These are phyloP conservation scores for Dendryphion nanum DNA, from an alignment of 2,329 filamentous ascomycete species.

Conservation along the genomic window DNA sequence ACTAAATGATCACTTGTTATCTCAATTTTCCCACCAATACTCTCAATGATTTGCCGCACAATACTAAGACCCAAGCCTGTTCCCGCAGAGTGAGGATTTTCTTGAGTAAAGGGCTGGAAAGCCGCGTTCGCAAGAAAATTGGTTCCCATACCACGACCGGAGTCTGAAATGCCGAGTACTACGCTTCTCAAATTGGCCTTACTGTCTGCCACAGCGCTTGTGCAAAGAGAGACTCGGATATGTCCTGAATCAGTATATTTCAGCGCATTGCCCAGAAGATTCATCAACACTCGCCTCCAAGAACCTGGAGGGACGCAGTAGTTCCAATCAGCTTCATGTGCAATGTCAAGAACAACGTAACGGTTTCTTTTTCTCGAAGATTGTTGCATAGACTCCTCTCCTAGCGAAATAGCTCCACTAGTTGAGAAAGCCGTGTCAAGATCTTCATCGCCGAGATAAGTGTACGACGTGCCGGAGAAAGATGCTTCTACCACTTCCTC, in stretches of 20 bases:
- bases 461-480: slow-evolving; percentile 34
- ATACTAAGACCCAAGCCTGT: slow-evolving; percentile 26
- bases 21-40: slow-evolving; percentile 20
- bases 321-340: slow-evolving; percentile 37
- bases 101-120: slow-evolving; percentile 37
- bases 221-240: slow-evolving; percentile 25
- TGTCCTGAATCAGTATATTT: slow-evolving; percentile 35
- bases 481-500: slow-evolving; percentile 24
- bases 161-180: slow-evolving; percentile 37
- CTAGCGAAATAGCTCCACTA: slow-evolving; percentile 4
- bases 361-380: slow-evolving; percentile 16
- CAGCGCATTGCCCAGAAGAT: slow-evolving; percentile 37
- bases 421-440: no score
- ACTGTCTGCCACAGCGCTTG: slow-evolving; percentile 2
- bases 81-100: slow-evolving; percentile 23
- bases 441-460: slow-evolving; percentile 1
- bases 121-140: slow-evolving; percentile 29
- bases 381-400: neutral
- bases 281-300: slow-evolving; percentile 38
- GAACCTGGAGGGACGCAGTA: slow-evolving; percentile 41
- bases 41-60: slow-evolving; percentile 20
- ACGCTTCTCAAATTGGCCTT: slow-evolving; percentile 12
- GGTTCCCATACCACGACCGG: slow-evolving; percentile 34
- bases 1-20: slow-evolving; percentile 14
- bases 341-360: slow-evolving; percentile 28